Conservation (phyloP, 2,329 filamentous ascomycete genomes). For the Stagonosporopsis rhizophila region DNA sequence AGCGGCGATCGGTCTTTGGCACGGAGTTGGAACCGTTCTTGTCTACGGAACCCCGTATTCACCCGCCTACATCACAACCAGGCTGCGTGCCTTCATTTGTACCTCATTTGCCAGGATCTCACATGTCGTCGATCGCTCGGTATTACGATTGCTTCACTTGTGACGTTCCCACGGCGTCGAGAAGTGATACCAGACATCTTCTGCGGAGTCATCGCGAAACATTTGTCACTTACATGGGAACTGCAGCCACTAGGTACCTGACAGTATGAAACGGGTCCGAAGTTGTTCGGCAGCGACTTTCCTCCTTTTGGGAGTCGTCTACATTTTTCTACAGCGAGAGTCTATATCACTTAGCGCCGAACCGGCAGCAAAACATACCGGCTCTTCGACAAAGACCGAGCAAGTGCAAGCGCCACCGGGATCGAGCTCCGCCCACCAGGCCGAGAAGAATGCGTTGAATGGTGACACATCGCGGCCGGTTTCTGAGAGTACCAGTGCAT, state of each 20-base stretch:
- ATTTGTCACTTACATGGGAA: not conserved
- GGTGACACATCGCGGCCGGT: not conserved
- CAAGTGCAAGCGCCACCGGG: slow-evolving; percentile 1
- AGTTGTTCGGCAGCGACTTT: slow-evolving; percentile 1
- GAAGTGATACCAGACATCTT: no score
- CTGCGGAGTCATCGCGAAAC: no score
- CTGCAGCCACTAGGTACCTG: not conserved
- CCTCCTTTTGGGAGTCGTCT: slow-evolving; percentile 13
- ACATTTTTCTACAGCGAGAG: slow-evolving; percentile 6
- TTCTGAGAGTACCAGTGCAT: slow-evolving; percentile 1
- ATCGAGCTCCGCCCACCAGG: not conserved
- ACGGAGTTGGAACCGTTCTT: slow-evolving; percentile 8
- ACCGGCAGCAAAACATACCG: not conserved
- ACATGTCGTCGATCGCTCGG: slow-evolving; percentile 16
- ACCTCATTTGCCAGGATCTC: not conserved
- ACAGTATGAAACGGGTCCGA: slow-evolving; percentile 15
- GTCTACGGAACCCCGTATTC: not conserved
- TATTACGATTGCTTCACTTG: not conserved
- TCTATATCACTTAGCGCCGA: slow-evolving; percentile 1
- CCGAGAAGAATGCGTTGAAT: not conserved
- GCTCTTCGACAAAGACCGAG: not conserved
- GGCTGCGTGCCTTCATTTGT: slow-evolving; percentile 1
- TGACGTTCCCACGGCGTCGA: not conserved
- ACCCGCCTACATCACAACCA: not conserved
- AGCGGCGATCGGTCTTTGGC: slow-evolving; percentile 4